A percentile compares a stretch with the other conserved stretches of the same genome.
Evolutionary conservation across 2,329 filamentous ascomycete genomes (phyloP).

Genomic region (Zasmidium angulare): DNA sequence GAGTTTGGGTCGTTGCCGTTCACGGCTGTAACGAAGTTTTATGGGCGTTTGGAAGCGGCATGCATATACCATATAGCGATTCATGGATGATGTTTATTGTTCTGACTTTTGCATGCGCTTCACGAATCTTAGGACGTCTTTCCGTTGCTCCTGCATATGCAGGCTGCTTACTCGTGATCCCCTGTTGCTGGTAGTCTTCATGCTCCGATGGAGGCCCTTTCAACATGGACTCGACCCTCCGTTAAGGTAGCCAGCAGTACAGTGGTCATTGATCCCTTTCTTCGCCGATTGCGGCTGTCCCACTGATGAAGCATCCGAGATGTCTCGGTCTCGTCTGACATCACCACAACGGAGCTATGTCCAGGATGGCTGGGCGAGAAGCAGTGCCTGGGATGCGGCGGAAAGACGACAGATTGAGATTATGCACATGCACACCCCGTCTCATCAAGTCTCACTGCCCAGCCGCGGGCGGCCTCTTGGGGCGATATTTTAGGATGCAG

Average conservation of each 20-base stretch:
- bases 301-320: no score
- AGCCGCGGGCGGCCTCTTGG: not conserved
- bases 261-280: no score
- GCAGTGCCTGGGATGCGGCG: not conserved
- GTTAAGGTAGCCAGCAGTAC: no score
- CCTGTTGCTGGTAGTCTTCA: not conserved
- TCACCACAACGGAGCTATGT: not conserved
- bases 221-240: no score
- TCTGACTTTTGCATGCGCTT: not conserved
- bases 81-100: slow-evolving; percentile 5
- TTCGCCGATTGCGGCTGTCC: no score
- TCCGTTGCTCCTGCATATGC: not conserved
- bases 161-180: not conserved
- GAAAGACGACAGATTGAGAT: not conserved
- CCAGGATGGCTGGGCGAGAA: not conserved
- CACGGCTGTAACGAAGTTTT: not conserved
- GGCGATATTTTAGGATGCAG: no score
- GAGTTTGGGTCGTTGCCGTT: not conserved
- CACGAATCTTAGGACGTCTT: not conserved
- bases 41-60: slow-evolving; percentile 4
- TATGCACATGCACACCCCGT: not conserved
- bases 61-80: slow-evolving; percentile 7
- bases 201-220: not conserved
- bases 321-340: not conserved
- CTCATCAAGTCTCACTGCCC: not conserved